Conservation (phyloP, 2,329 filamentous ascomycete genomes). For the Hypomyces rosellus region DNA sequence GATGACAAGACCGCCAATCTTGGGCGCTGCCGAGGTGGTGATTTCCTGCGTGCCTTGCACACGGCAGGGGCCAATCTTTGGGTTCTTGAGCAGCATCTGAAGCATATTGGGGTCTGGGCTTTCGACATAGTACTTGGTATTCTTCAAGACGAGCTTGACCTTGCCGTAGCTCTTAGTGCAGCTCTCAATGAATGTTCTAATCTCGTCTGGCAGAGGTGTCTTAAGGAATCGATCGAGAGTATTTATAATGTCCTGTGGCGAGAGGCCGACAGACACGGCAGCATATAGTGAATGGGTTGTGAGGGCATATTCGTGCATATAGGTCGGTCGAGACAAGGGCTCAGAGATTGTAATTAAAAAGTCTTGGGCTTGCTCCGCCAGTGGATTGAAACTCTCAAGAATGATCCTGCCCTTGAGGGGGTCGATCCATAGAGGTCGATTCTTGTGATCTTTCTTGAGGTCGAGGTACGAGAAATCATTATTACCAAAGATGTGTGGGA, state of each 20-base stretch:
- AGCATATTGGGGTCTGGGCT: conserved; percentile 82
- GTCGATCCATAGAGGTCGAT: conserved; percentile 91
- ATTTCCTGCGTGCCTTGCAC: conserved; percentile 67
- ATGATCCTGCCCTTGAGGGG: conserved; percentile 81
- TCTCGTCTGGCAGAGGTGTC: conserved; percentile 74
- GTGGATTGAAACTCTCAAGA: conserved; percentile 85
- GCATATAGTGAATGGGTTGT: conserved; percentile 92
- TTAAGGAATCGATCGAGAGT: conserved; percentile 86
- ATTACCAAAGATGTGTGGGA: conserved; percentile 41
- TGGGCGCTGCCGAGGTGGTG: conserved; percentile 74
- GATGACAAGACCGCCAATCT: conserved; percentile 82
- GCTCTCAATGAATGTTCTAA: conserved; percentile 68
- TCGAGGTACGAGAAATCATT: conserved; percentile 74
- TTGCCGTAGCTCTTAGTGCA: conserved; percentile 92
- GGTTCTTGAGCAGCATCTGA: conserved; percentile 78
- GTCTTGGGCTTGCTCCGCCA: conserved; percentile 82
- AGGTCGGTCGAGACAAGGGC: conserved; percentile 80
- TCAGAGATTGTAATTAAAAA: conserved; percentile 96
- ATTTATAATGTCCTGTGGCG: conserved; percentile 82
- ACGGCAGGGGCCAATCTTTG: conserved; percentile 71
- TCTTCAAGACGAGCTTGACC: conserved; percentile 88
- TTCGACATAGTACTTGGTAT: conserved; percentile 91
- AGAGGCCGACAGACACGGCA: conserved; percentile 88
- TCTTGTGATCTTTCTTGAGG: conserved; percentile 82
- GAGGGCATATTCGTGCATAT: conserved; percentile 88